Percentiles rank a stretch among this genome's conserved stretches.
Evolutionary conservation across 129 eudicot genomes (phyloP).

Genomic region (Apium graveolens): DNA sequence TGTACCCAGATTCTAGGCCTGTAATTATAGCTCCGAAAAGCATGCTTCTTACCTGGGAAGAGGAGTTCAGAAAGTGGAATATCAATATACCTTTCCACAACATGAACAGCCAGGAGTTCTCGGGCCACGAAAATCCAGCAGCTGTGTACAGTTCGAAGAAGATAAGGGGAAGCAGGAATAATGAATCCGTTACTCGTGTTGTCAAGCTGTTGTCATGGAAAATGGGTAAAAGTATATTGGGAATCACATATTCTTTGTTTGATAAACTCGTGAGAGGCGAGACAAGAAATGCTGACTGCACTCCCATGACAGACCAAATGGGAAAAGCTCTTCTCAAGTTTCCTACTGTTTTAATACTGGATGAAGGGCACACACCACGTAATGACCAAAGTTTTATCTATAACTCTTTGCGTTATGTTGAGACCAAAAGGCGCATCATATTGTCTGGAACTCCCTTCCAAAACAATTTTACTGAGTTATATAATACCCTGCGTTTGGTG

Average conservation of each 20-base stretch:
- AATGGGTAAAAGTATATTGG: constrained; percentile 44
- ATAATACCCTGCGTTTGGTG: constrained; percentile 48
- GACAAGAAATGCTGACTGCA: neutral
- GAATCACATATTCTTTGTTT: constrained; percentile 46
- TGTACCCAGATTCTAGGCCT: constrained; percentile 29
- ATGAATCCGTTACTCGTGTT: constrained; percentile 14
- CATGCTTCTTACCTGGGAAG: constrained; percentile 43
- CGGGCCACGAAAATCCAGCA: constrained; percentile 14
- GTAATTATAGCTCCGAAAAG: constrained; percentile 34
- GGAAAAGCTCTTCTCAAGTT: too few species aligned
- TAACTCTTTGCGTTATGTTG: constrained; percentile 43
- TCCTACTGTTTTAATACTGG: too few species aligned
- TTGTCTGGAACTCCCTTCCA: constrained; percentile 87
- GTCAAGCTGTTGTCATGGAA: constrained; percentile 35
- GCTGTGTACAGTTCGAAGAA: neutral
- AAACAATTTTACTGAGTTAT: constrained; percentile 61
- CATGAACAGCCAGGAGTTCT: constrained; percentile 19
- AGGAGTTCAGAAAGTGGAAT: constrained; percentile 42
- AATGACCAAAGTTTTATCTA: constrained; percentile 29
- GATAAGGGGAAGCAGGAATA: neutral
- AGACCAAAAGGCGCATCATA: constrained; percentile 49
- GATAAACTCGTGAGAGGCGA: too few species aligned
- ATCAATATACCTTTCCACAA: constrained; percentile 32
- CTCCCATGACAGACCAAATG: neutral
- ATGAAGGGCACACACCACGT: too few species aligned